Conservation (phyloP, 73 alveolate genomes). For the Tetrahymena thermophila region DNA sequence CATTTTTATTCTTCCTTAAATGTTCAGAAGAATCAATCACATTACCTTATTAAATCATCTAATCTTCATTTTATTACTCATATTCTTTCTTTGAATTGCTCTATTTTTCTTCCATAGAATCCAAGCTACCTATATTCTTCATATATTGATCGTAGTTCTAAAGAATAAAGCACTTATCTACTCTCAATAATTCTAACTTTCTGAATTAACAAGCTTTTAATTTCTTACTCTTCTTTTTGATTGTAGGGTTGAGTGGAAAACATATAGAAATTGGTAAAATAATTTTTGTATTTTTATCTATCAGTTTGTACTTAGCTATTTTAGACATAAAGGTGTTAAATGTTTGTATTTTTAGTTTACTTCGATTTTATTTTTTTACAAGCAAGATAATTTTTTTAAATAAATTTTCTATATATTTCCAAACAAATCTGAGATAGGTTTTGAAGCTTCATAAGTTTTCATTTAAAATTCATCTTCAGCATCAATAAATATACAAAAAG, state of each 20-base stretch:
- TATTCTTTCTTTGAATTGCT: no score
- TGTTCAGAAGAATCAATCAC: no score
- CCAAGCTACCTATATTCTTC: no score
- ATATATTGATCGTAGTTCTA: no score
- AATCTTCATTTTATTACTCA: neutral
- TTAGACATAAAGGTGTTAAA: neutral
- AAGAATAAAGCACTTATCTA: neutral
- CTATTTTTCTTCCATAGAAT: neutral
- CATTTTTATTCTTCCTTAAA: no score
- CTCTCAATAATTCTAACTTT: neutral
- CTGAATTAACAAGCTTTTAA: neutral
- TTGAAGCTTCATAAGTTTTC: no score
- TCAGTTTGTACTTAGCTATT: neutral
- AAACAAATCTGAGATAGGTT: no score
- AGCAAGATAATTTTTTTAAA: no score
- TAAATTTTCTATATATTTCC: no score
- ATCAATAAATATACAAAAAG: no score
- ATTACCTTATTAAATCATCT: neutral
- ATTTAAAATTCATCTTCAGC: no score
- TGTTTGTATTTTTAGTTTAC: neutral
- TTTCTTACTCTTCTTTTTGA: neutral
- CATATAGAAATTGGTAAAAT: neutral
- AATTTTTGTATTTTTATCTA: neutral
- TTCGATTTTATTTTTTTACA: no score
- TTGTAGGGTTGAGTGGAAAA: neutral